Evolutionary conservation across 179 eudicot genomes (phyloP), one percentile per base, ranked within the genome.

Genomic region (Beta corolliflora): DNA sequence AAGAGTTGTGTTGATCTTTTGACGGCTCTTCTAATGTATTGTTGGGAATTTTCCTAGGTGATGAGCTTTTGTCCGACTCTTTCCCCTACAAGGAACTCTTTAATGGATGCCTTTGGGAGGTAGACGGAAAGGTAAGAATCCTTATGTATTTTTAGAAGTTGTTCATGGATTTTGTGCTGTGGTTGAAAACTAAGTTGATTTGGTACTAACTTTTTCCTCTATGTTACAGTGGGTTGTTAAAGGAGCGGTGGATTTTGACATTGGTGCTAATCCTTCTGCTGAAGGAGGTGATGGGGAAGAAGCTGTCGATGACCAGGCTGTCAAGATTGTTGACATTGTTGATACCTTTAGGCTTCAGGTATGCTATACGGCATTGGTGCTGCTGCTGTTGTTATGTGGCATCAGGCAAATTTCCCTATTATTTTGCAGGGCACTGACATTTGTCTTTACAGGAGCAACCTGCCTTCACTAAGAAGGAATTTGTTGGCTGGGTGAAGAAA

Each of bases 281-380:
- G 98, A 94, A 81, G 98, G 93, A 54, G 97, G 89, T 69, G 69
- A 41, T 5, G 97, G 91, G 0, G 97, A 93, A n/a, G 98, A 91
- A 77, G 91, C 89, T 56, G 94, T 91, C 77, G 93, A 93, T 83
- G 98, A 94, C 81, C 89, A 85, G 80, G 85, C 91, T 71, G 88
- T 80, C 8, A 92, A 91, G 87, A 97, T 91, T 18, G 97, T 94
- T 21, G 97, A 92, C 80, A 92, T 94, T 70, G 94, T 94, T 58
- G 98, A 94, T 86, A 93, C 95, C 70, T 94, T 94, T 74, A 90
- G 98, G 55, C 94, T 94, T 45, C 98, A 93, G 94, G 98, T 93
- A 46, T 58, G 19, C 61, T 13, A 56, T 56, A 56, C 19, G 52
- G 75, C 36, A 9, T 21, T 6, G 1, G 1, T 58, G 23, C 52